Evolutionary conservation across 805 yeast genomes (phyloP).

Genomic region (Helenozyma rhizophorensis): DNA sequence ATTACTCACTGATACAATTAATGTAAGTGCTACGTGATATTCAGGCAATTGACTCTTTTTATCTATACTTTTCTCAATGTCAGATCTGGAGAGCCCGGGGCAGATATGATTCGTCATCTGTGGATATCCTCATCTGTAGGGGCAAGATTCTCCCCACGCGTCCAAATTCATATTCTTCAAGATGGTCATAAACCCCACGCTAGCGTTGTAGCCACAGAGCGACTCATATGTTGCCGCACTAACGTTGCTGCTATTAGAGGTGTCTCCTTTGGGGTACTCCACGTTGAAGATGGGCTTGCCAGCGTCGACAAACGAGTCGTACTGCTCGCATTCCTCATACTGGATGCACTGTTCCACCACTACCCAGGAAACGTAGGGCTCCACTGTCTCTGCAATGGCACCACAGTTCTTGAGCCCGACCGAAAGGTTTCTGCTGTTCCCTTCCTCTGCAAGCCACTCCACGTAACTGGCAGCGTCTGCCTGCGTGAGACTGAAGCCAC

Average conservation of each 20-base stretch:
- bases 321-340: conserved; percentile 20
- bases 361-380: conserved; percentile 17
- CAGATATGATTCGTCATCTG: no score
- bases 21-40: no score
- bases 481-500: conserved; percentile 21
- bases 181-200: conserved; percentile 17
- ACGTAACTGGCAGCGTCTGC: conserved; percentile 19
- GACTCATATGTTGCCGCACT: conserved; percentile 3
- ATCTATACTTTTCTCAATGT: no score
- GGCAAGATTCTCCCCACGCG: conserved; percentile 16
- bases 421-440: conserved; percentile 10
- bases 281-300: conserved; percentile 22
- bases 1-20: no score
- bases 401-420: conserved; percentile 24
- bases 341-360: conserved; percentile 26
- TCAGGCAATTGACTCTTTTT: no score
- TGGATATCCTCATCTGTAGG: not conserved
- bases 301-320: conserved; percentile 10
- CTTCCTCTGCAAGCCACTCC: conserved; percentile 15
- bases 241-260: not conserved
- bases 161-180: conserved; percentile 21
- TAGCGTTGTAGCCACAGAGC: conserved; percentile 1
- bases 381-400: conserved; percentile 15
- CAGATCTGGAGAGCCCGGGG: no score
- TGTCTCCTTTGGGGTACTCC: conserved; percentile 22